phyloP scores from a whole-genome alignment of 805 yeast genomes.

The Candida mattraensis region DNA sequence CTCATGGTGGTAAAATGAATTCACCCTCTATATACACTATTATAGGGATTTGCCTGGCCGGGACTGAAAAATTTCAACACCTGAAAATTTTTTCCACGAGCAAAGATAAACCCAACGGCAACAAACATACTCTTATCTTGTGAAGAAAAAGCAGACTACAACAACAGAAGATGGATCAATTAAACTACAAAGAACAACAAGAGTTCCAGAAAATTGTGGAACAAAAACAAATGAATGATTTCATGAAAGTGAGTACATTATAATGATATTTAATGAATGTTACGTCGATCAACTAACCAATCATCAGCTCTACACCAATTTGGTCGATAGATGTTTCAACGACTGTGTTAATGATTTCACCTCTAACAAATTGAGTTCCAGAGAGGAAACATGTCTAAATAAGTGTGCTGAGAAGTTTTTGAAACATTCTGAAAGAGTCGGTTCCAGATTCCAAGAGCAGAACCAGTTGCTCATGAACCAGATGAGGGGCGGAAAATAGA shows the following conservation, averaged over 20 bases:
- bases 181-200: conserved; percentile 94
- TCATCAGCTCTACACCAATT: conserved; percentile 69
- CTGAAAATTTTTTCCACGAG: conserved; percentile 1
- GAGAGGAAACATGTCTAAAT: conserved; percentile 82
- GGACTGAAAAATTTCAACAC: conserved; percentile 9
- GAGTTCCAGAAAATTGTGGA: conserved; percentile 94
- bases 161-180: conserved; percentile 89
- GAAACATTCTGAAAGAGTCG: conserved; percentile 97
- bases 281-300: no score
- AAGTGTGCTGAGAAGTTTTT: conserved; percentile 96
- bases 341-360: conserved; percentile 99
- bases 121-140: no score
- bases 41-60: conserved; percentile 1
- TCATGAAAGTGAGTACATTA: conserved; percentile 73
- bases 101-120: conserved; percentile 1
- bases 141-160: no score
- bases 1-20: conserved; percentile 1
- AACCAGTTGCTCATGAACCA: conserved; percentile 75
- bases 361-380: conserved; percentile 77
- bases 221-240: conserved; percentile 97
- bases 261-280: conserved; percentile 1
- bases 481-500: conserved; percentile 40
- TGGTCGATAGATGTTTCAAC: conserved; percentile 94
- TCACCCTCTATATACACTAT: conserved; percentile 1
- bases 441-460: conserved; percentile 98